Conservation (phyloP, 139 green algal species). For the Diplosphaera chodatii region DNA sequence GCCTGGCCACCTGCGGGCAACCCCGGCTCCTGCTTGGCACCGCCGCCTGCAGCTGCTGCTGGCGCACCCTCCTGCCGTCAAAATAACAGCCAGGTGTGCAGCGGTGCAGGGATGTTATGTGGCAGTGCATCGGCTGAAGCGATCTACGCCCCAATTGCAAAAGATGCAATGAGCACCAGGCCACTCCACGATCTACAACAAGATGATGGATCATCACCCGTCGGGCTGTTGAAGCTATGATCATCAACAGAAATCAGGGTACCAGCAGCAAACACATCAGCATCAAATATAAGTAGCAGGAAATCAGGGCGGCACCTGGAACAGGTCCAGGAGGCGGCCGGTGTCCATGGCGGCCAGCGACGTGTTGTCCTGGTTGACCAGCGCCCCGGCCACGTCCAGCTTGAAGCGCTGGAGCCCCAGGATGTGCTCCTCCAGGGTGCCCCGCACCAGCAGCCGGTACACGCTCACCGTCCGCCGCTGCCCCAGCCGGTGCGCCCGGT, state of each 20-base stretch:
- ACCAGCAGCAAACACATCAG: too few species aligned
- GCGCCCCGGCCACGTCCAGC: conserved; percentile 70
- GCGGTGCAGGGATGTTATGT: too few species aligned
- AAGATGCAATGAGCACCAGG: too few species aligned
- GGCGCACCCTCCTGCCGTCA: conserved; percentile 9
- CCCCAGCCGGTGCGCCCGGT: conserved; percentile 93
- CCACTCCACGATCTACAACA: too few species aligned
- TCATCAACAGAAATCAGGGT: too few species aligned
- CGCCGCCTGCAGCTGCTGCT: conserved; percentile 7
- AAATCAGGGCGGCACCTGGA: conserved; percentile 23
- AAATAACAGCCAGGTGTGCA: too few species aligned
- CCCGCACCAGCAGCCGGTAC: conserved; percentile 82
- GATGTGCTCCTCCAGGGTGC: conserved; percentile 68
- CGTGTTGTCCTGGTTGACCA: conserved; percentile 74
- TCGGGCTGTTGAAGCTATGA: too few species aligned
- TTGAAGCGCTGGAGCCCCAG: conserved; percentile 97
- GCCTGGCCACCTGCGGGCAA: conserved; percentile 7
- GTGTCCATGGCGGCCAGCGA: conserved; percentile 75
- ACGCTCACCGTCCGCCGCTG: conserved; percentile 92
- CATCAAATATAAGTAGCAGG: too few species aligned
- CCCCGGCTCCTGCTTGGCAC: background rate
- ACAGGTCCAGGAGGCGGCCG: conserved; percentile 75
- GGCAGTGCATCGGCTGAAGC: too few species aligned
- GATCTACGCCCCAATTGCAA: too few species aligned
- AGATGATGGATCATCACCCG: too few species aligned